Percentiles rank a stretch among this genome's conserved stretches.
phyloP scores from a whole-genome alignment of 495 filamentous ascomycete genomes.

The Penicillium daleae region DNA sequence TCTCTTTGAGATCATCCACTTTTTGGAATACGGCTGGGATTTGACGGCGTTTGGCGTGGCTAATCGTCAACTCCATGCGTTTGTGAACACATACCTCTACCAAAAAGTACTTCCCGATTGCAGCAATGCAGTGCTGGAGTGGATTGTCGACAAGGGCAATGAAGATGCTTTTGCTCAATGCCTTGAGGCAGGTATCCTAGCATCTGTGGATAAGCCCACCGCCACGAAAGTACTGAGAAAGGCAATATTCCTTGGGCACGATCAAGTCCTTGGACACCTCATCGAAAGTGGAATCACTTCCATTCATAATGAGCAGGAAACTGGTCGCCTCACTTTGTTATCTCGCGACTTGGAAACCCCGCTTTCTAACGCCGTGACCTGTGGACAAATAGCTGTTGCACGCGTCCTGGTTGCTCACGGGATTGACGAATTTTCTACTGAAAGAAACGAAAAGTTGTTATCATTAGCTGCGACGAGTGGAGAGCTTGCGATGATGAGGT shows the following conservation, averaged over 20 bases:
- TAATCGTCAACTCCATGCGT: not conserved
- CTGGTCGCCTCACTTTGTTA: not conserved
- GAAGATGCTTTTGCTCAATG: not conserved
- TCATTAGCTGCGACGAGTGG: not conserved
- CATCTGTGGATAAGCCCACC: not conserved
- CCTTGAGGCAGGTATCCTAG: not conserved
- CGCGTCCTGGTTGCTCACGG: not conserved
- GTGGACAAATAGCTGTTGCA: not conserved
- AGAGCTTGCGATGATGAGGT: not conserved
- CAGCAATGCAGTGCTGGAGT: not conserved
- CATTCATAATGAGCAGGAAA: not conserved
- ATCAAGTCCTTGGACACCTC: not conserved
- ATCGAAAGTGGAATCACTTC: not conserved
- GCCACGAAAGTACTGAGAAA: not conserved
- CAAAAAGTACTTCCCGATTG: not conserved
- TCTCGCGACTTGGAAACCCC: not conserved
- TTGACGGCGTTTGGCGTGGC: not conserved
- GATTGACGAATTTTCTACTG: not conserved
- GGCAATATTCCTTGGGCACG: not conserved
- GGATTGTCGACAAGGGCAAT: not conserved
- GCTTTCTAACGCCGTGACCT: not conserved
- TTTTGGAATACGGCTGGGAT: conserved; percentile 1
- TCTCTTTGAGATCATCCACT: not conserved
- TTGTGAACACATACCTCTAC: not conserved
- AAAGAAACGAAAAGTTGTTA: not conserved